phyloP scores from a whole-genome alignment of 2,329 filamentous ascomycete genomes.

The Apiospora pterosperma region DNA sequence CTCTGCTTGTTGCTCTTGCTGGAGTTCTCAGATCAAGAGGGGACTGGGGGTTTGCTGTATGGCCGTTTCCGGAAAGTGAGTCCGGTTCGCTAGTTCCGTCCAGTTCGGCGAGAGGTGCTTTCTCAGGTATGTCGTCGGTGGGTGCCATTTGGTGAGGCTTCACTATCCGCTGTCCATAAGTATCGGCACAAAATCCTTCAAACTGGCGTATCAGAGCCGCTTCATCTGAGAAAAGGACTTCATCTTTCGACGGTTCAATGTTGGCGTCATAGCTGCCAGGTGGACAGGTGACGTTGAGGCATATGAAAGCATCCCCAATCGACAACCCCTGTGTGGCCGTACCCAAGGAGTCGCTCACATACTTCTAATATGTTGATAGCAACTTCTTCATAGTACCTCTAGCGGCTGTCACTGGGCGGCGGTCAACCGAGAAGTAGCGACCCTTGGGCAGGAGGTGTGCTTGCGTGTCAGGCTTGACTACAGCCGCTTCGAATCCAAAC shows the following conservation, averaged over 20 bases:
- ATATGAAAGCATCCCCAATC: constrained; percentile 56
- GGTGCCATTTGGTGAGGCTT: not conserved
- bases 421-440: constrained; percentile 65
- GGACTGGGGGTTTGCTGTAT: not conserved
- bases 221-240: constrained; percentile 65
- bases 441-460: constrained; percentile 42
- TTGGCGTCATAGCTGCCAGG: constrained; percentile 67
- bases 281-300: constrained; percentile 61
- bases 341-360: constrained; percentile 34
- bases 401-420: constrained; percentile 56
- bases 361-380: constrained; percentile 46
- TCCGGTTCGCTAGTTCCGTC: not conserved
- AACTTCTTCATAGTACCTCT: constrained; percentile 60
- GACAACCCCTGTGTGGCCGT: constrained; percentile 19
- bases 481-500: constrained; percentile 53
- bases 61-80: not conserved
- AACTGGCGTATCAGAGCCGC: constrained; percentile 41
- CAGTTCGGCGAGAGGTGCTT: not conserved
- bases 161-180: constrained; percentile 29
- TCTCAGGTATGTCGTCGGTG: not conserved
- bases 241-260: constrained; percentile 67
- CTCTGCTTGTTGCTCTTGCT: not conserved
- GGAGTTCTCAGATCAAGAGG: not conserved
- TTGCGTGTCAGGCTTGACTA: constrained; percentile 51
- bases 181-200: constrained; percentile 36